phyloP scores from a whole-genome alignment of 148 eudicot genomes.

The Heliamphora exappendiculata region DNA sequence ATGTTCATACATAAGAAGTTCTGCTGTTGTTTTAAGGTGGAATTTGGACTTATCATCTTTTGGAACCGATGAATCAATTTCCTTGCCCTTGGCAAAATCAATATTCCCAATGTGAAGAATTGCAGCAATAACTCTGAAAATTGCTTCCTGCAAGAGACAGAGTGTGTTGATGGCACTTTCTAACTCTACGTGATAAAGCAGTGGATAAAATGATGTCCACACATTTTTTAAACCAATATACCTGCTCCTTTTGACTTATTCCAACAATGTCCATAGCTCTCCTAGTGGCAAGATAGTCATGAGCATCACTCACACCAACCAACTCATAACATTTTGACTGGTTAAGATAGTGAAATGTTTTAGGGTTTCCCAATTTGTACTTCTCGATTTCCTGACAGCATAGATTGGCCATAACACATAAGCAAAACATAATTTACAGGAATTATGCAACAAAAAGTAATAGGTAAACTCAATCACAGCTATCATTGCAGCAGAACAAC shows the following conservation, averaged over 20 bases:
- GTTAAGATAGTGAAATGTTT: constrained; percentile 84
- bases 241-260: constrained; percentile 82
- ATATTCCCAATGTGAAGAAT: constrained; percentile 97
- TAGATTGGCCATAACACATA: constrained; percentile 4
- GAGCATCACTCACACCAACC: constrained; percentile 79
- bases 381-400: constrained; percentile 68
- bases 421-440: background rate
- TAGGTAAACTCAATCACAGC: background rate
- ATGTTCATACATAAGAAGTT: constrained; percentile 77
- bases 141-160: constrained; percentile 69
- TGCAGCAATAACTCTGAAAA: constrained; percentile 96
- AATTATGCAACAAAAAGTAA: background rate
- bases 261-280: constrained; percentile 99
- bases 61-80: constrained; percentile 81
- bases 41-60: constrained; percentile 88
- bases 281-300: constrained; percentile 89
- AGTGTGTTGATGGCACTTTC: constrained; percentile 2
- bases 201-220: background rate
- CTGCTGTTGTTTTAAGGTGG: constrained; percentile 78
- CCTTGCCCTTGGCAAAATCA: constrained; percentile 86
- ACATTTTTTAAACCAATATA: constrained; percentile 12
- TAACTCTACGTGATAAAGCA: background rate
- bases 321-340: constrained; percentile 85
- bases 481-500: constrained; percentile 24
- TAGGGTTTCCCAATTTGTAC: constrained; percentile 68